A percentile compares a stretch with the other conserved stretches of the same genome.
Evolutionary conservation across 148 eudicot species (phyloP).

Genomic region (Amaranthus hypochondriacus): DNA sequence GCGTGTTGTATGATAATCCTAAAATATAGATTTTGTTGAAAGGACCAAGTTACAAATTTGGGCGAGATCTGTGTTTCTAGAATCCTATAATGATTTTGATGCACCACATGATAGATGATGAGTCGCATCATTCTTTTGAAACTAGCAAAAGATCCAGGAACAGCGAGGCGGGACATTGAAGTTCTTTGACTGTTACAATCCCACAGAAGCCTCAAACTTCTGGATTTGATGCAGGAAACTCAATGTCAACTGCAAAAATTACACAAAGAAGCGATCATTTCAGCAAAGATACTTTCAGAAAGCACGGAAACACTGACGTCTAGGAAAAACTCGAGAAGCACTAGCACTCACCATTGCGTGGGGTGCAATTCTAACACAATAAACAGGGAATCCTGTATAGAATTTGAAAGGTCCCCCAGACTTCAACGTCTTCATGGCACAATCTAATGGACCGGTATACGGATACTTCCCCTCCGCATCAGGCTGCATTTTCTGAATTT

Average conservation of each 20-base stretch:
- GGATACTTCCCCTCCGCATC: conserved; percentile 86
- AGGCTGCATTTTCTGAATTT: conserved; percentile 96
- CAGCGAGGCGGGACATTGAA: background rate
- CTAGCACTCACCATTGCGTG: conserved; percentile 69
- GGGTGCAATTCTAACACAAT: conserved; percentile 88
- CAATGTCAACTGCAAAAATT: conserved; percentile 71
- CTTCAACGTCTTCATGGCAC: conserved; percentile 77
- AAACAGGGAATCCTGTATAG: conserved; percentile 93
- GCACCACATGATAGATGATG: background rate
- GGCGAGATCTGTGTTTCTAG: background rate
- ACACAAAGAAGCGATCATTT: too few species aligned
- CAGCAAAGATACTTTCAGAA: background rate
- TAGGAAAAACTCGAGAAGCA: background rate
- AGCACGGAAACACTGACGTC: background rate
- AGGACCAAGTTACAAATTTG: background rate
- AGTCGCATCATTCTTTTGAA: background rate
- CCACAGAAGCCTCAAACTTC: conserved; percentile 56
- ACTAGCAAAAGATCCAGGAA: background rate
- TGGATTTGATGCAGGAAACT: conserved; percentile 88
- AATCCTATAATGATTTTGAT: background rate
- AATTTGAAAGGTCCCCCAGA: conserved; percentile 87
- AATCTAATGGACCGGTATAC: conserved; percentile 76
- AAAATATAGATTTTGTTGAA: background rate
- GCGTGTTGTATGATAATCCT: background rate
- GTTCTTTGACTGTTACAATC: conserved; percentile 32